Evolutionary conservation across 2,329 filamentous ascomycete species (phyloP).

Genomic region (Xylaria sp.): DNA sequence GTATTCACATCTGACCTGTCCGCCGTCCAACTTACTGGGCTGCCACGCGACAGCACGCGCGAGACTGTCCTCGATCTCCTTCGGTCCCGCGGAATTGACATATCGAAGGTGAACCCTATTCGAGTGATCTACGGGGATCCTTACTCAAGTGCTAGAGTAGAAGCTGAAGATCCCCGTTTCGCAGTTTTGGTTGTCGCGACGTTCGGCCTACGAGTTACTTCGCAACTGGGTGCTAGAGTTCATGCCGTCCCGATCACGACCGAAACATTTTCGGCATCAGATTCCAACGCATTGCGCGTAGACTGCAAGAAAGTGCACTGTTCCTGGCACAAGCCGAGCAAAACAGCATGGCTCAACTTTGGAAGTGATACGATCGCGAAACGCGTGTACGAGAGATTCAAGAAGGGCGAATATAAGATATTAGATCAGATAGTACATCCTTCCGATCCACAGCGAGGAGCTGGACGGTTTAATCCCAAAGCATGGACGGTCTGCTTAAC

Average conservation of each 20-base stretch:
- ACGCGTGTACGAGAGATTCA: constrained; percentile 41
- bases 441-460: constrained; percentile 14
- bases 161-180: constrained; percentile 46
- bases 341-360: constrained; percentile 49
- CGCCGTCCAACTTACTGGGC: constrained; percentile 49
- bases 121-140: constrained; percentile 24
- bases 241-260: constrained; percentile 5
- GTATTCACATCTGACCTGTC: constrained; percentile 53
- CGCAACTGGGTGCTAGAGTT: background rate
- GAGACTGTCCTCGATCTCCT: constrained; percentile 42
- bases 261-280: constrained; percentile 39
- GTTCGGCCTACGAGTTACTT: constrained; percentile 24
- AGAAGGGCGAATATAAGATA: constrained; percentile 43
- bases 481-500: constrained; percentile 46
- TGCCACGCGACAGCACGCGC: constrained; percentile 42
- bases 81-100: constrained; percentile 31
- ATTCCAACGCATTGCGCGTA: constrained; percentile 47
- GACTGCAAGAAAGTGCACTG: constrained; percentile 52
- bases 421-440: constrained; percentile 36
- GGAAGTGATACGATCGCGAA: constrained; percentile 35
- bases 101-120: constrained; percentile 28
- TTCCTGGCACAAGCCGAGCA: constrained; percentile 52
- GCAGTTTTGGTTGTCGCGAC: constrained; percentile 38
- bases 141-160: constrained; percentile 42
- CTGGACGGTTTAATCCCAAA: constrained; percentile 18